Evolutionary conservation across 176 grass and related monocot species (phyloP).

Genomic region (Panicum miliaceum): DNA sequence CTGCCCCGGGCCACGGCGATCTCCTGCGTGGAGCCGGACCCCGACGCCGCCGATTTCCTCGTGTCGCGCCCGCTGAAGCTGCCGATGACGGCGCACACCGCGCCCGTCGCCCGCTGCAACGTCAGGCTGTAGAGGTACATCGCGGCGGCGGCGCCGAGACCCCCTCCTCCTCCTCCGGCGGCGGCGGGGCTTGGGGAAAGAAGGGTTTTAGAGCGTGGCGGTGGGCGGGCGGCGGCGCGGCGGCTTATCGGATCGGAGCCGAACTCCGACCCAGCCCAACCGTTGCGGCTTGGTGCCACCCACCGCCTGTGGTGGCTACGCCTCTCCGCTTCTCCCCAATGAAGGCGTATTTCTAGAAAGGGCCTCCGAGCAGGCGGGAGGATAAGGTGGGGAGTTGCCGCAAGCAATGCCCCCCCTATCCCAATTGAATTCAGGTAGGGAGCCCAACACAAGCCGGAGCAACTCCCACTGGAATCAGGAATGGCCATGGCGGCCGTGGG

Average conservation of each 20-base stretch:
- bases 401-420: no score
- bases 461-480: constrained; percentile 8
- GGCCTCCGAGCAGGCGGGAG: not conserved
- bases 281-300: not conserved
- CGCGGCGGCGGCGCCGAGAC: not conserved
- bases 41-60: constrained; percentile 50
- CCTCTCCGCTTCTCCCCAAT: not conserved
- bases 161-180: not conserved
- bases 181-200: not conserved
- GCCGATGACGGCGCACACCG: constrained; percentile 78
- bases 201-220: constrained; percentile 51
- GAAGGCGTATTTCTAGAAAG: not conserved
- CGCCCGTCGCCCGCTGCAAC: constrained; percentile 76
- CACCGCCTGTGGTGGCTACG: not conserved
- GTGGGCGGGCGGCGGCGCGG: not conserved
- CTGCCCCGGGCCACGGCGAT: constrained; percentile 79
- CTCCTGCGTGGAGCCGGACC: constrained; percentile 66
- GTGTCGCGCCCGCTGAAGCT: constrained; percentile 89
- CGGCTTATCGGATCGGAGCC: constrained; percentile 2
- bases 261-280: not conserved
- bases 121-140: constrained; percentile 96
- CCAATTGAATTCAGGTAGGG: not conserved
- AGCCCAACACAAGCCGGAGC: not conserved
- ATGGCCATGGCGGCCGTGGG: constrained; percentile 60
- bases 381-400: constrained; percentile 41